A percentile compares a stretch with the other conserved stretches of the same genome.
phyloP scores from a whole-genome alignment of 306 rosid genomes.

The Purshia tridentata region DNA sequence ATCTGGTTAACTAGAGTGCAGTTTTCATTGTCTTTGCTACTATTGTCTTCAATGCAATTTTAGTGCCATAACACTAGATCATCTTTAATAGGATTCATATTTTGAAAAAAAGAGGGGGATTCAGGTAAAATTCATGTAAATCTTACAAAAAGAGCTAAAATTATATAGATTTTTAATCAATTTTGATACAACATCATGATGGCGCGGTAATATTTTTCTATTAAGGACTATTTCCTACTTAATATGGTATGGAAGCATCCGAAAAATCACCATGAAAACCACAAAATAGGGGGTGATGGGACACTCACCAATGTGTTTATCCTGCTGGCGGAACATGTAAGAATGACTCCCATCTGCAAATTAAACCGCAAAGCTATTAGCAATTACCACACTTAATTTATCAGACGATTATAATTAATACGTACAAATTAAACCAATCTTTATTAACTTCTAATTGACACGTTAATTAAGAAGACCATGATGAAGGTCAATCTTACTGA shows the following conservation, averaged over 20 bases:
- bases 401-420: slow-evolving; percentile 9
- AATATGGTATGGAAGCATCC: neutral
- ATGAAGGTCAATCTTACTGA: slow-evolving; percentile 39
- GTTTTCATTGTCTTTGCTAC: no score
- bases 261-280: neutral
- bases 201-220: no score
- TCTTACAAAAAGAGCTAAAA: neutral
- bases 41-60: no score
- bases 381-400: slow-evolving; percentile 10
- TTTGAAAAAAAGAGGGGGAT: no score
- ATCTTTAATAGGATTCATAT: no score
- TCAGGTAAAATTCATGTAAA: neutral
- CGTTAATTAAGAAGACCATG: slow-evolving; percentile 9
- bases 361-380: slow-evolving; percentile 9
- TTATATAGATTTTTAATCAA: neutral
- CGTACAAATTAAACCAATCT: neutral
- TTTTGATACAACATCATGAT: no score
- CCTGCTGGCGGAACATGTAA: slow-evolving; percentile 74
- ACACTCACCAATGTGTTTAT: slow-evolving; percentile 85
- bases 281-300: neutral
- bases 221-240: no score
- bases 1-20: no score
- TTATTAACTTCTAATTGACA: neutral
- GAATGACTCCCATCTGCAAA: slow-evolving; percentile 88
- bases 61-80: no score